These are phyloP conservation scores for Capillidium heterosporum DNA, from an alignment of 371 early-diverging fungal species.

Conservation along the genomic window DNA sequence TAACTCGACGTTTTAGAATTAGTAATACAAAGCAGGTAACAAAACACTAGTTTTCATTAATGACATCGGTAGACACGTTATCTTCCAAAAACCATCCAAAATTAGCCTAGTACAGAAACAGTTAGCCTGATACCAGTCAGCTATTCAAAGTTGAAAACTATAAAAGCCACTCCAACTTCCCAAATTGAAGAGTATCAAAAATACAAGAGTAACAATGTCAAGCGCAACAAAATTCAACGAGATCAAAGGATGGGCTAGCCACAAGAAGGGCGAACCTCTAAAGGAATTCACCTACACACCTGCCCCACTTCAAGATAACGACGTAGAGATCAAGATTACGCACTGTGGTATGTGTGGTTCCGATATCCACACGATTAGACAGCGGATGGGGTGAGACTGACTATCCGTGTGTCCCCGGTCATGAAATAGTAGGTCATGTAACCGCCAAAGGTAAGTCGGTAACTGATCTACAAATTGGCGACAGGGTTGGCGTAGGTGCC, in stretches of 20 bases:
- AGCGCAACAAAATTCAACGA: too few relatives aligned
- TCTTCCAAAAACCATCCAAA: too few relatives aligned
- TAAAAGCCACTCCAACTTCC: too few relatives aligned
- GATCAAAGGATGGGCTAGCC: conserved; percentile 18
- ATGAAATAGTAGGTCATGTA: conserved; percentile 54
- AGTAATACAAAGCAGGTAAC: too few relatives aligned
- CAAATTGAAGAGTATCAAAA: too few relatives aligned
- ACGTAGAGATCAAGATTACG: conserved; percentile 25
- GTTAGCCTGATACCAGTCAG: too few relatives aligned
- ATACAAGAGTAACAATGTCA: too few relatives aligned
- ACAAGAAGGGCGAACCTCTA: conserved; percentile 14
- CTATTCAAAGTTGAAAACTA: too few relatives aligned
- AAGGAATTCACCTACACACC: conserved; percentile 20
- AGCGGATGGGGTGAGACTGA: conserved; percentile 29
- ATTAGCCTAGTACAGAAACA: too few relatives aligned
- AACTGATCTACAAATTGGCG: conserved; percentile 33
- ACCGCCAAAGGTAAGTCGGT: conserved; percentile 31
- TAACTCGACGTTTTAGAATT: too few relatives aligned
- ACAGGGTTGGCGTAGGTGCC: conserved; percentile 55
- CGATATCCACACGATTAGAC: conserved; percentile 39
- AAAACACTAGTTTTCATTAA: too few relatives aligned
- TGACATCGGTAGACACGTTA: too few relatives aligned
- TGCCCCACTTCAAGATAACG: conserved; percentile 18
- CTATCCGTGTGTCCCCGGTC: conserved; percentile 32
- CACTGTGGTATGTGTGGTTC: conserved; percentile 44